Base-by-base conservation (phyloP, 1,284 basidiomycete genomes). In the Lentinula novae-zelandiae region DNA sequence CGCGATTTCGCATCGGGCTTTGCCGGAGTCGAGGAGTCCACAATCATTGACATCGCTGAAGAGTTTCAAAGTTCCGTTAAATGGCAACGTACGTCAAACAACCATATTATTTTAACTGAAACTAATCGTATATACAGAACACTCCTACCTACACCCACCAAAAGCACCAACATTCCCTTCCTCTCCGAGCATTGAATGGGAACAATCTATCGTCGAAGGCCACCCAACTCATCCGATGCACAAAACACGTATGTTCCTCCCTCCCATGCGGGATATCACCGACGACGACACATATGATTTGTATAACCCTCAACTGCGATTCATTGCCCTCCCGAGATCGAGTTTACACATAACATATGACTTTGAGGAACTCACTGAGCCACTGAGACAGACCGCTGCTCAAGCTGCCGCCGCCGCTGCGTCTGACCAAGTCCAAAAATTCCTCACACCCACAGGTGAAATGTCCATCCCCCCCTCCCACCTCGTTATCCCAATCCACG, bases 191-290 rank as follows among this genome's bases (percentile, higher is more conserved):
- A 78, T 83, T 34, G 76, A 72, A 31, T 83, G 81, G 81, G 81
- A 83, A 58, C 81, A 83, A 65, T 82, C 80, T 2, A 81, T 82
- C 46, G 77, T 82, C 15, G 81, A 82, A 67, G 81, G 82, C 0
- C 82, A 84, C 66, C 81, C 81, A 1, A 82, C 78, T 0, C 82
- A 84, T 68, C 81, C 82, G 7, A 81, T 83, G 81, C 80, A 83
- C 69, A 82, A 82, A 67, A 78, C 77, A 5, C 76, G 82, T 17
- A 68, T 71, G 48, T 80, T 82, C 64, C 66, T 83, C 20, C 73
- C 79, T 13, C 82, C 82, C 1, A 73, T 81, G 34, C 73, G 72
- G 4, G 69, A 78, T 57, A 53, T 57, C 65, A 2, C 80, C 82
- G 10, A 27, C 27, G 27, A 27, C 27, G 79, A 78, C 17, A 65